phyloP scores from a whole-genome alignment of 2,329 filamentous ascomycete species.

The Verticillium isaacii region DNA sequence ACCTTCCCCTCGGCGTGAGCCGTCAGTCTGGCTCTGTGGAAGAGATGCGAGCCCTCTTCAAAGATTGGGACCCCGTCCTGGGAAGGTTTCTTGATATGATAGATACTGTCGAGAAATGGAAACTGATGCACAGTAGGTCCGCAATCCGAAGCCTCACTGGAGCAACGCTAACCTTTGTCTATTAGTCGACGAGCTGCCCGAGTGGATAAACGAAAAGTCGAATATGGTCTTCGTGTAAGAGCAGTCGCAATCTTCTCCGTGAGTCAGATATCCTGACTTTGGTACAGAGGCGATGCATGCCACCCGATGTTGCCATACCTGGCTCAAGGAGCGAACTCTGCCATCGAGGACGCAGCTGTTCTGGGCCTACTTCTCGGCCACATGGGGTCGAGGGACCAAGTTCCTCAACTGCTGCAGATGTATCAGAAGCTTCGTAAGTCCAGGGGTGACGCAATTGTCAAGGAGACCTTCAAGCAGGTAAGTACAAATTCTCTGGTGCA shows the following conservation, averaged over 20 bases:
- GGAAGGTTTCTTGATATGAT: conserved; percentile 41
- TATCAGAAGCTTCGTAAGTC: conserved; percentile 44
- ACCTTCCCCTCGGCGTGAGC: conserved; percentile 49
- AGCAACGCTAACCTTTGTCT: neutral
- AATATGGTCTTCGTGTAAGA: conserved; percentile 45
- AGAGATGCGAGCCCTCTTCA: conserved; percentile 57
- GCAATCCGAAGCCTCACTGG: neutral
- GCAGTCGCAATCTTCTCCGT: neutral
- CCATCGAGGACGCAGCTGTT: conserved; percentile 64
- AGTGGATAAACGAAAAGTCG: conserved; percentile 47
- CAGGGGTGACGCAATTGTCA: conserved; percentile 48
- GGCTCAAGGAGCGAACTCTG: conserved; percentile 63
- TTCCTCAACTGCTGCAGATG: conserved; percentile 36
- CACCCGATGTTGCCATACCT: conserved; percentile 61
- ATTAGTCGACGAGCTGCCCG: conserved; percentile 41
- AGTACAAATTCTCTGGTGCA: neutral
- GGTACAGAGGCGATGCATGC: conserved; percentile 50
- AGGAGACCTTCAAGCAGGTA: conserved; percentile 48
- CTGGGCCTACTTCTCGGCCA: conserved; percentile 53
- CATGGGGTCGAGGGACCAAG: conserved; percentile 37
- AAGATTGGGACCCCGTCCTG: conserved; percentile 59
- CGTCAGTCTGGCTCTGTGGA: conserved; percentile 48
- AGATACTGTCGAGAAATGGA: conserved; percentile 63
- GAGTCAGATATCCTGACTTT: conserved; percentile 6
- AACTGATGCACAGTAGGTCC: conserved; percentile 49